Evolutionary conservation across 2,329 filamentous ascomycete species (phyloP).

Genomic region (Xylaria sp.): DNA sequence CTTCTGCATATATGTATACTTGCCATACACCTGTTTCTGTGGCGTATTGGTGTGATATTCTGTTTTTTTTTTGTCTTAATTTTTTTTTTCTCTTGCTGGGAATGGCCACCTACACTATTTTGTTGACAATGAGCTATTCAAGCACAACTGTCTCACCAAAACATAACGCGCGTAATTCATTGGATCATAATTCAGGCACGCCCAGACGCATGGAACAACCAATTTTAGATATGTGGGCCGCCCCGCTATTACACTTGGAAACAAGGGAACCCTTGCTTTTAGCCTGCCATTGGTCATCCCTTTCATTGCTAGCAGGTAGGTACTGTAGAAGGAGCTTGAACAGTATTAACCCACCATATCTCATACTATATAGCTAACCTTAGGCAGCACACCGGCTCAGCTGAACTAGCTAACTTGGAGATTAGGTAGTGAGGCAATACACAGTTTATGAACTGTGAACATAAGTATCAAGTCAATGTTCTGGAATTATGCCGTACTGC

Average conservation of each 20-base stretch:
- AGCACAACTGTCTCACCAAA: slow-evolving; percentile 26
- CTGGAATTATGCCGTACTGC: neutral
- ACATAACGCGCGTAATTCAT: slow-evolving; percentile 26
- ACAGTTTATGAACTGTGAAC: slow-evolving; percentile 11
- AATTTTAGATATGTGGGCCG: slow-evolving; percentile 33
- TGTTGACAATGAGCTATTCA: slow-evolving; percentile 23
- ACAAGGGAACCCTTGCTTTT: slow-evolving; percentile 8
- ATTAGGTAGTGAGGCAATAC: neutral
- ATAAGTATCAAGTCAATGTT: slow-evolving; percentile 1
- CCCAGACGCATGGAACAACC: slow-evolving; percentile 22
- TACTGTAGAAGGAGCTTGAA: neutral
- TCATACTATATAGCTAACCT: neutral
- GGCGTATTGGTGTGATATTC: neutral
- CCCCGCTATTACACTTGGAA: slow-evolving; percentile 9
- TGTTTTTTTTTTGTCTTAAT: neutral
- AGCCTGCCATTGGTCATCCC: slow-evolving; percentile 16
- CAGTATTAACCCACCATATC: neutral
- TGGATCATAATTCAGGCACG: slow-evolving; percentile 25
- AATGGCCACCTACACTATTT: slow-evolving; percentile 6
- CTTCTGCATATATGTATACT: slow-evolving; percentile 3
- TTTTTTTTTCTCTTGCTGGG: neutral
- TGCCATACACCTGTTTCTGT: neutral
- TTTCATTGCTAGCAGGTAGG: neutral
- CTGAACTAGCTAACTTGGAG: neutral
- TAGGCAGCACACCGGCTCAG: neutral